These are phyloP conservation scores for Ustilago nuda DNA, from an alignment of 1,284 basidiomycete species.

Conservation along the genomic window DNA sequence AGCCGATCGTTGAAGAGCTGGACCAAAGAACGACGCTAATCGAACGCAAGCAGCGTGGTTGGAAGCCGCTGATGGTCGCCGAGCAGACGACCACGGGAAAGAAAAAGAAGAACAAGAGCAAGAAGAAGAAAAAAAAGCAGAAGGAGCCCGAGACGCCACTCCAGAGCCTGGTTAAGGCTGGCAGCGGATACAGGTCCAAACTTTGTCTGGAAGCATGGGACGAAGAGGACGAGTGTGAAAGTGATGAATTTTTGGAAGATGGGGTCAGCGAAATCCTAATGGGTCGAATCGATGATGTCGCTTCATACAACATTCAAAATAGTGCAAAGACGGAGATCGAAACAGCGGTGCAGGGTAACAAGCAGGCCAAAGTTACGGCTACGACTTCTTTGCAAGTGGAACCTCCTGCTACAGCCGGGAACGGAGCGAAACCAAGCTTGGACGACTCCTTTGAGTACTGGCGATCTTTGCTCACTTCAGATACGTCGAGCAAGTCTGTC, in stretches of 20 bases:
- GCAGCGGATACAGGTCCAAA: too few species aligned
- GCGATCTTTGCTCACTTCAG: too few species aligned
- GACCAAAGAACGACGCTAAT: slow-evolving; percentile 10
- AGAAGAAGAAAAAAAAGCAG: not conserved
- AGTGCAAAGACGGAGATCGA: not conserved
- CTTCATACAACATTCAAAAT: not conserved
- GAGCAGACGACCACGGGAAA: slow-evolving; percentile 8
- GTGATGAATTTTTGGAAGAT: not conserved
- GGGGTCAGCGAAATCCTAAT: not conserved
- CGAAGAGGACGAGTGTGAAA: not conserved
- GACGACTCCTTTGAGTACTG: too few species aligned
- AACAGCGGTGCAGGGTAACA: not conserved
- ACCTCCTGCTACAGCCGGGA: too few species aligned
- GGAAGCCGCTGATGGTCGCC: slow-evolving; percentile 18
- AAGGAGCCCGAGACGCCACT: not conserved
- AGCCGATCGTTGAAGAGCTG: not conserved
- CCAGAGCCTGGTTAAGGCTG: not conserved
- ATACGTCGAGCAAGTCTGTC: not conserved
- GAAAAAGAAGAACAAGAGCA: slow-evolving; percentile 1
- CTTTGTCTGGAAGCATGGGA: not conserved
- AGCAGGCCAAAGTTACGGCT: not conserved
- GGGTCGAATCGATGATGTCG: not conserved
- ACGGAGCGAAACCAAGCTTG: too few species aligned
- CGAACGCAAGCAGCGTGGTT: slow-evolving; percentile 20
- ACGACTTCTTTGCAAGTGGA: too few species aligned